Evolutionary conservation across 106 monocot species (phyloP).

Genomic region (Acanthochlamys bracteata): DNA sequence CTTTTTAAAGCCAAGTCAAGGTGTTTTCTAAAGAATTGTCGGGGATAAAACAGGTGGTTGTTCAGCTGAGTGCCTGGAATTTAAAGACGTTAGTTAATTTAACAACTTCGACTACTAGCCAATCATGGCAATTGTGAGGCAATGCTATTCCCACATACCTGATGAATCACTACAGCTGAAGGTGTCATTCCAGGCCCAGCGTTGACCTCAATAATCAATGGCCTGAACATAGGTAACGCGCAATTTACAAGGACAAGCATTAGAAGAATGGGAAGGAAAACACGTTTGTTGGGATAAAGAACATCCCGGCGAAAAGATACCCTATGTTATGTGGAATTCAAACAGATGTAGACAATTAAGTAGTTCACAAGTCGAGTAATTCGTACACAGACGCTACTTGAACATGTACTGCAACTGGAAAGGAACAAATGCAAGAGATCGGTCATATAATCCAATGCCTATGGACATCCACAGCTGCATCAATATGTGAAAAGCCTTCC

Average conservation of each 20-base stretch:
- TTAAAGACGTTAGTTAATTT: not conserved
- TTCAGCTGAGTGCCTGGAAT: constrained; percentile 73
- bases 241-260: too few relatives aligned
- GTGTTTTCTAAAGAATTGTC: constrained; percentile 51
- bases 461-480: constrained; percentile 75
- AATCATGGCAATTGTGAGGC: not conserved
- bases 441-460: constrained; percentile 58
- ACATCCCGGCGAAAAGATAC: too few relatives aligned
- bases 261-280: too few relatives aligned
- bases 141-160: constrained; percentile 30
- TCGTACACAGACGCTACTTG: not conserved
- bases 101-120: not conserved
- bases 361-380: too few relatives aligned
- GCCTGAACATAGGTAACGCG: constrained; percentile 24
- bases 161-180: constrained; percentile 89
- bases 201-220: constrained; percentile 83
- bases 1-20: constrained; percentile 51
- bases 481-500: constrained; percentile 91
- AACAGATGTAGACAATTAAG: too few relatives aligned
- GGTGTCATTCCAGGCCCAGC: constrained; percentile 96
- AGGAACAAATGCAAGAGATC: not conserved
- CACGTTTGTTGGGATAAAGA: too few relatives aligned
- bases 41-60: constrained; percentile 69
- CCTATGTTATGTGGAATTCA: too few relatives aligned
- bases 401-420: not conserved